Evolutionary conservation across 1,139 yeast genomes (phyloP), one percentile per base, ranked within the genome.

Genomic region (Geotrichum klebahnii): DNA sequence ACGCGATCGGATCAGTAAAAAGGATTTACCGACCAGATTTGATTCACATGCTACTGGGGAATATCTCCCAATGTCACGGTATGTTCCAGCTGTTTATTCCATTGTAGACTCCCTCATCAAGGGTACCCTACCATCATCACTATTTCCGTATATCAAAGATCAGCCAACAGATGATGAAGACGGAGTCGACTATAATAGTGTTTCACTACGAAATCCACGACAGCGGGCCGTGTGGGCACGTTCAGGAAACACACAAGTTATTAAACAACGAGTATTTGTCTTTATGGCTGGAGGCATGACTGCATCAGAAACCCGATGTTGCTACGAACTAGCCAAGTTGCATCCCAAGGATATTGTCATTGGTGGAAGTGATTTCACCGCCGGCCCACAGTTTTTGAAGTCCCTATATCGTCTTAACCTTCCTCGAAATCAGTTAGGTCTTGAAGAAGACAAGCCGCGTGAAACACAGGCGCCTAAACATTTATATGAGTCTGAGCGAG

Each of bases 261-360:
- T 80, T 40, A 77, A 79, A 57, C 95, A 86, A 61, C 70, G 92
- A 44, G 75, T 90, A 6, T 79, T 90, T 59, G 80, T 89, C 54
- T 92, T 81, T 62, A 78, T 89, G 36, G 86, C 94, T 1, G 99
- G 99, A 20, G 98, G 98, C 8, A 70, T 86, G 38, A 88, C 97
- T 0, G 80, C 84, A 57, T 78, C 90, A 2, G 99, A 94, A 65
- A 71, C 85, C 39, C 77, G 94, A 53, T 76, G 88, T 4, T 81
- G 84, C n/a, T 84, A 87, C 59, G 94, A 87, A 58, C 73, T 89
- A 44, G 29, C 19, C n/a, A 29, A 79, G 53, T 17, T 12, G 2
- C 35, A 44, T 22, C 79, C 84, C 59, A 82, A 81, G 62, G 96
- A 88, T 57, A 77, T 92, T 28, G 80, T 84, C 55, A 72, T 92